Evolutionary conservation across 306 rosid genomes (phyloP).

Genomic region (Adenanthera pavonina): DNA sequence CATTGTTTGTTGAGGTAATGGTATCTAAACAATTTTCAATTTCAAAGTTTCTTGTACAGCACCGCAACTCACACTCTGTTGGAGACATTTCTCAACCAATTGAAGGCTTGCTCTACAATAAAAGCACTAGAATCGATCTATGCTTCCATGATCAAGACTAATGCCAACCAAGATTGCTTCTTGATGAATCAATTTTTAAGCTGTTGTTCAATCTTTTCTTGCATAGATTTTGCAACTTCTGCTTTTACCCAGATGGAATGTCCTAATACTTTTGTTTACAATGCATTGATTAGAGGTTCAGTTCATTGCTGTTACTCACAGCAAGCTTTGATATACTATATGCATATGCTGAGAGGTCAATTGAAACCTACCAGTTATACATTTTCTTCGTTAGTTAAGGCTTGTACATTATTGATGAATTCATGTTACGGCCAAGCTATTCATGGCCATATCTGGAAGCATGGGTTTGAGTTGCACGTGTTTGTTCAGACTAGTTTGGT

Average conservation of each 20-base stretch:
- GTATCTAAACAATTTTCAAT: conserved; percentile 7
- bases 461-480: conserved; percentile 62
- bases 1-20: conserved; percentile 22
- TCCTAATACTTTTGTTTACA: conserved; percentile 69
- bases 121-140: conserved; percentile 57
- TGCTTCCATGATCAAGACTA: conserved; percentile 66
- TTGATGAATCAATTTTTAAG: conserved; percentile 56
- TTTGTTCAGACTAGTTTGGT: conserved; percentile 76
- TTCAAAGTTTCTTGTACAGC: conserved; percentile 6
- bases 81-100: conserved; percentile 41
- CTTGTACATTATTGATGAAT: conserved; percentile 50
- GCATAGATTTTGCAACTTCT: conserved; percentile 40
- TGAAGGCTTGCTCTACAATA: conserved; percentile 47
- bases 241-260: conserved; percentile 58
- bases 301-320: conserved; percentile 47
- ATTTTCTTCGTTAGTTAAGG: conserved; percentile 66
- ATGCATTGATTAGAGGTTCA: conserved; percentile 69
- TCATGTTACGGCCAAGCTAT: conserved; percentile 53
- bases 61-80: conserved; percentile 30
- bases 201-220: conserved; percentile 32
- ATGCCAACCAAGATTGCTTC: conserved; percentile 55
- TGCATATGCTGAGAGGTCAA: conserved; percentile 48
- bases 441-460: conserved; percentile 72
- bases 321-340: conserved; percentile 55
- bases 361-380: conserved; percentile 73